phyloP scores from a whole-genome alignment of 805 yeast genomes.

The Metschnikowia henanensis region DNA sequence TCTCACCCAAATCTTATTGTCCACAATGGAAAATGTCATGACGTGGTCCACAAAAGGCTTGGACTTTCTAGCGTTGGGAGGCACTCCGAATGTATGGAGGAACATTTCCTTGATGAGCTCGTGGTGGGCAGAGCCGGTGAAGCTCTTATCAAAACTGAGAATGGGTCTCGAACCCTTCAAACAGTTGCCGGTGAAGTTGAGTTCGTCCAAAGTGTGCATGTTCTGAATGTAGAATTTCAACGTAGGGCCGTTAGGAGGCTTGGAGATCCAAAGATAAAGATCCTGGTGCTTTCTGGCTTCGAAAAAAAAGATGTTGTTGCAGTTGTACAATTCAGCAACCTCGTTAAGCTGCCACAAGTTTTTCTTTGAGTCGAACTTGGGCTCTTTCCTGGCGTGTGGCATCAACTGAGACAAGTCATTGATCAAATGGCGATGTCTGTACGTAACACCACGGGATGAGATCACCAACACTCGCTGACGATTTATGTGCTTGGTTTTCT shows the following conservation, averaged over 20 bases:
- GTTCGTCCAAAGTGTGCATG: constrained; percentile 92
- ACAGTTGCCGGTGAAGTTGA: constrained; percentile 96
- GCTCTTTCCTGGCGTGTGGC: constrained; percentile 96
- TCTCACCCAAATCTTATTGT: constrained; percentile 93
- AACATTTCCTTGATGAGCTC: constrained; percentile 81
- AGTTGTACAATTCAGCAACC: constrained; percentile 94
- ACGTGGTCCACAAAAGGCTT: constrained; percentile 97
- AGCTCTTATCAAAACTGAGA: constrained; percentile 80
- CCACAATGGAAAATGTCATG: constrained; percentile 88
- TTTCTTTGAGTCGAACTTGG: constrained; percentile 91
- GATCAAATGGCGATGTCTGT: constrained; percentile 92
- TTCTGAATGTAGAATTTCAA: constrained; percentile 91
- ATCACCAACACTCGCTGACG: constrained; percentile 86
- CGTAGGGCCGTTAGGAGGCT: constrained; percentile 98
- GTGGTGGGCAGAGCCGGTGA: constrained; percentile 64
- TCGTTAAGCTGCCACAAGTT: constrained; percentile 87
- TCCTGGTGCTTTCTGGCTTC: constrained; percentile 97
- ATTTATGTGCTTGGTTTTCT: constrained; percentile 61
- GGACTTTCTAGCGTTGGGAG: constrained; percentile 86
- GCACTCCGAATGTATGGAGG: constrained; percentile 85
- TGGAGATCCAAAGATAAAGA: constrained; percentile 90
- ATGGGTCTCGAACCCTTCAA: constrained; percentile 94
- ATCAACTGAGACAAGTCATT: constrained; percentile 73
- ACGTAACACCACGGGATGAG: constrained; percentile 93
- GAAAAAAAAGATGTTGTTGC: constrained; percentile 91